Evolutionary conservation across 768 basidiomycete species (phyloP), one percentile per base, ranked within the genome.

Genomic region (Lentinula detonsa): DNA sequence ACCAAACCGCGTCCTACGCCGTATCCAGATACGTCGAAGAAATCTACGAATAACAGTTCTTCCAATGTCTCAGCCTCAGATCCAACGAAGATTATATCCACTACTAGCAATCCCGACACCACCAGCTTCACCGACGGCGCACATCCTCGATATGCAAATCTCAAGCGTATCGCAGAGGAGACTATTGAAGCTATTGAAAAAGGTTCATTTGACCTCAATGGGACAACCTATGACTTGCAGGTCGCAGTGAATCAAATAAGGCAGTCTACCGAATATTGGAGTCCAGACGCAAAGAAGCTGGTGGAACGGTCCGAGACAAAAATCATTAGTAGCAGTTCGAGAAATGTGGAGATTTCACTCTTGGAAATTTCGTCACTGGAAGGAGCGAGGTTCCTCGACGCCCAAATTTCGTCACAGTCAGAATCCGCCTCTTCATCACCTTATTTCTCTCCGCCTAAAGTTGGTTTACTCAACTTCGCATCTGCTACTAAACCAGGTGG

Each of bases 391-490:
- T 66, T 73, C 59, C 75, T 67, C 35, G 71, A 49, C 67, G 71
- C 63, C 57, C 71, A 61, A 63, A 62, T 39, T 61, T 66, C 34
- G 66, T 66, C 21, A 18, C 46, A 23, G 46, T 48, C 42, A n/a
- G 9, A 8, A 0, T 43, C 42, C 16, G 5, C 18, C 46, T 48
- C 46, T 48, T 67, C 31, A 57, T 65, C 28, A 48, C 65, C 37
- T 59, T 60, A 52, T 61, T 54, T 51, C n/a, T 51, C 50, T 33
- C 0, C 50, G 15, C 55, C 58, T 11, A 73, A 77, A 59, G 74
- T 90, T 10, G 88, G 88, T 18, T 72, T 91, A 15, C 81, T 92
- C 33, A 91, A 86, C 68, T 91, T 91, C 66, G 90, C 90, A 1
- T 88, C 86, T 0, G 89, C 90, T 3, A 87, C 81, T 55, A 83